phyloP scores from a whole-genome alignment of 129 eudicot genomes.

The Artemisia annua region DNA sequence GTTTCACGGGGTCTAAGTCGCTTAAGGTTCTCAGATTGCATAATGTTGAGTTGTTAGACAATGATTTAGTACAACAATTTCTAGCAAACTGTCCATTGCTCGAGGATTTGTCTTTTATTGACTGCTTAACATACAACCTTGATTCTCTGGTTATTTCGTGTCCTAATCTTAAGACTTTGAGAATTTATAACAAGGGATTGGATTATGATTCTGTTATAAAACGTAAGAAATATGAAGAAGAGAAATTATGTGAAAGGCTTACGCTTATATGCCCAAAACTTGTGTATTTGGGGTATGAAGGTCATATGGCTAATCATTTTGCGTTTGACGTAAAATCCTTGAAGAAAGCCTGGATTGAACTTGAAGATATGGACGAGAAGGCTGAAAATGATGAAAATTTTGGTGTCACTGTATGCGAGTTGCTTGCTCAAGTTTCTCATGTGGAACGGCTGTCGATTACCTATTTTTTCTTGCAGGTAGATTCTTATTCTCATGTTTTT shows the following conservation, averaged over 20 bases:
- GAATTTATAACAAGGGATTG: neutral
- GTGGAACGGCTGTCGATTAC: neutral
- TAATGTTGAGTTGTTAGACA: neutral
- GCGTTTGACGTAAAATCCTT: neutral
- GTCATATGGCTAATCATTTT: constrained; percentile 1
- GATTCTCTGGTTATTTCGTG: neutral
- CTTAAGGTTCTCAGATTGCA: constrained; percentile 11
- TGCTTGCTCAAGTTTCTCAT: neutral
- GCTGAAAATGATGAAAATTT: neutral
- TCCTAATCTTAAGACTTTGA: neutral
- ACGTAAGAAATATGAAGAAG: neutral
- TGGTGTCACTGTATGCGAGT: neutral
- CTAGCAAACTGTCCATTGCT: neutral
- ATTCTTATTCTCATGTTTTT: no score
- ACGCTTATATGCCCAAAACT: neutral
- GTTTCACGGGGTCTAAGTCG: neutral
- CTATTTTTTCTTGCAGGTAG: neutral
- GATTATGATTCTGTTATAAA: no score
- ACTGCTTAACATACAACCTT: neutral
- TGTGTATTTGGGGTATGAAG: neutral
- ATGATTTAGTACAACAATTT: neutral
- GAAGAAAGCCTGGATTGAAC: neutral
- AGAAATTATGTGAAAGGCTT: neutral
- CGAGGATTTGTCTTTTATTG: neutral
- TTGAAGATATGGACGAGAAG: neutral